Base-by-base conservation (phyloP, 2,329 filamentous ascomycete genomes). In the Botrytis medusae region DNA sequence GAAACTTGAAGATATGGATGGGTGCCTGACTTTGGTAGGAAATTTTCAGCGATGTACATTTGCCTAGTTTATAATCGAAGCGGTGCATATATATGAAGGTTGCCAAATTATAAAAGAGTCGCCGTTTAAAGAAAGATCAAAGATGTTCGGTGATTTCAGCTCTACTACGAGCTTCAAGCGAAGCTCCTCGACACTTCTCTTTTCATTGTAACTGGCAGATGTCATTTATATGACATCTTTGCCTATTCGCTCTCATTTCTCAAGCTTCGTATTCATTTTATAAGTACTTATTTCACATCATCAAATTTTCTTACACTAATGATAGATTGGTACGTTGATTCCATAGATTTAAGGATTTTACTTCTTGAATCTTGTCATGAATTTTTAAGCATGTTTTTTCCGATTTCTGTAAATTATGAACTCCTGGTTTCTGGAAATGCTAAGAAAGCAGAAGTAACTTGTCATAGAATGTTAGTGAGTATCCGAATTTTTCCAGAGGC, bases 21-120 rank as follows among this genome's bases (percentile, higher is more conserved):
- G 51, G n/a, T 69, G 48, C 65, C 48, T 42, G 65, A 32, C 40
- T 22, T 42, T 69, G 34, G 37, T 44, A 69, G 25, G 34, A 57
- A 20, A 42, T 18, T 40, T 68, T 37, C 25, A 57, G n/a, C 34
- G 51, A 42, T 68, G 34, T 42, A 57, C 54, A 42, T 54, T 42
- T n/a, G 34, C 32, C 34, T 34, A 40, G 16, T 16, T 10, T 54
- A n/a, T 29, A 57, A 42, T 42, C 16, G 25, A 54, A 42, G 46
- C 40, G 37, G 48, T 22, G n/a, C 6, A 9, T n/a, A 44, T 20
- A 22, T 25, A 42, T 22, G 1, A 68, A 37, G 34, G 40, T 40
- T 20, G 8, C 32, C 18, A 68, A 57, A 37, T 42, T 22, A 10
- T 29, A 20, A 7, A 54, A 57, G 25, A 29, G 42, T 57, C n/a